A percentile compares a stretch with the other conserved stretches of the same genome.
phyloP scores from a whole-genome alignment of 371 early-diverging fungal genomes.

The Choanephora cucurbitarum region DNA sequence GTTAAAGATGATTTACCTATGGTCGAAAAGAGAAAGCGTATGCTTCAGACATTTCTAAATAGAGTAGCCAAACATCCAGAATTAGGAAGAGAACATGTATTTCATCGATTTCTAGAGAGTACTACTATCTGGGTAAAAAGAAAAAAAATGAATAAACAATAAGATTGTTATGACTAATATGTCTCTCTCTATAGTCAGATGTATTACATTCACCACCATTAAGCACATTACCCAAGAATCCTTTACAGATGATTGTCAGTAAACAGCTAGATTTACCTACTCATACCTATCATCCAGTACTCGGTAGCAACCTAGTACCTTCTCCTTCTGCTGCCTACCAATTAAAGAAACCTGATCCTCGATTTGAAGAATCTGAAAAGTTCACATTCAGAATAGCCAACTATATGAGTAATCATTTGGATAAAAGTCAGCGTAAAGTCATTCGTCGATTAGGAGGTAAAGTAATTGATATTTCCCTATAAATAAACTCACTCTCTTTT shows the following conservation, averaged over 20 bases:
- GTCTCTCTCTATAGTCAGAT: constrained; percentile 55
- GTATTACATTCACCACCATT: constrained; percentile 60
- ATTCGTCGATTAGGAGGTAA: constrained; percentile 71
- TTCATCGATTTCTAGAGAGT: constrained; percentile 86
- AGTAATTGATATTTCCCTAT: neutral
- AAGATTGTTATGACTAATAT: neutral
- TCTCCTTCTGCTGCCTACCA: constrained; percentile 62
- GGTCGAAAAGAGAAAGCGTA: constrained; percentile 89
- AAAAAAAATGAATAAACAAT: neutral
- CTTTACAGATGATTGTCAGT: constrained; percentile 51
- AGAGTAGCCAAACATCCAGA: constrained; percentile 87
- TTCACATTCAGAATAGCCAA: constrained; percentile 78
- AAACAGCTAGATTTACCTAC: constrained; percentile 27
- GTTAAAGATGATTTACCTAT: constrained; percentile 90
- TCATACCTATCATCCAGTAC: constrained; percentile 21
- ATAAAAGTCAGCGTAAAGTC: constrained; percentile 69
- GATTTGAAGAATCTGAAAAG: constrained; percentile 79
- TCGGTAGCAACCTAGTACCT: constrained; percentile 49
- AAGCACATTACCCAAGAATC: constrained; percentile 58
- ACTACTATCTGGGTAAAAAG: constrained; percentile 63
- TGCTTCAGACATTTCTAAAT: constrained; percentile 92
- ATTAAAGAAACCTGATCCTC: constrained; percentile 68
- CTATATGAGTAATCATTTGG: constrained; percentile 69
- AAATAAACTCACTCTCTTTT: neutral
- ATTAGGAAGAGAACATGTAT: constrained; percentile 82